Evolutionary conservation across 192 early-diverging fungal genomes (phyloP), one percentile per base, ranked within the genome.

Genomic region (Coemansia brasiliensis): DNA sequence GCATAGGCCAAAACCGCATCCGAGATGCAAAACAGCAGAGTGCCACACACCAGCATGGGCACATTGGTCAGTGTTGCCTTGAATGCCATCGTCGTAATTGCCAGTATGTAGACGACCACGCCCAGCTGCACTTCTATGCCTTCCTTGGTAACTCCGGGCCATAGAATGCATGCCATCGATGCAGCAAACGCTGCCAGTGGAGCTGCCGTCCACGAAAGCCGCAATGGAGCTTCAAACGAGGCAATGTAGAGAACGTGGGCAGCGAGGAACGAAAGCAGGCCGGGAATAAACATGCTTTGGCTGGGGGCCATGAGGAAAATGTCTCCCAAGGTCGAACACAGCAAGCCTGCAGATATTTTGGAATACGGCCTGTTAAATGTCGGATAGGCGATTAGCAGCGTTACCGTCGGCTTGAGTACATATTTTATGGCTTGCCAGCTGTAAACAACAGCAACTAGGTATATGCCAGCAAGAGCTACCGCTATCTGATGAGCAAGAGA

Each of bases 1-100:
- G 65, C 58, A 58, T 65, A 79, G 0, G 75, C 75, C 38, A 79
- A 55, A 18, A 79, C 51, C 41, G 69, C 57, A 52, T 79, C 75
- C 18, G 75, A 79, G n/a, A 69, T 35, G 41, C 69, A 72, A 27
- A 79, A 79, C 22, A 79, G 41, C 45, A 79, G 50, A 0, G 75
- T 52, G 7, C 75, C 75, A 2, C 50, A 15, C 10, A 69, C 38
- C 25, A 72, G 59, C 52, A 57, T 13, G 3, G 22, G 11, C n/a
- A 46, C 62, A 1, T 61, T 43, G 6, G 65, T 69, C 61, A 79
- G 39, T 39, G 52, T 40, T 18, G 75, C 69, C 43, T 41, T 56
- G 54, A 69, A 79, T 10, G 69, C 55, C 75, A 79, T 79, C 17
- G 50, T 21, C 0, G 61, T 27, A 17, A 79, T 79, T 0, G 58